A percentile compares a stretch with the other conserved stretches of the same genome.
These are phyloP conservation scores for Luffa aegyptiaca DNA, from an alignment of 306 rosid genomes.

Conservation along the genomic window DNA sequence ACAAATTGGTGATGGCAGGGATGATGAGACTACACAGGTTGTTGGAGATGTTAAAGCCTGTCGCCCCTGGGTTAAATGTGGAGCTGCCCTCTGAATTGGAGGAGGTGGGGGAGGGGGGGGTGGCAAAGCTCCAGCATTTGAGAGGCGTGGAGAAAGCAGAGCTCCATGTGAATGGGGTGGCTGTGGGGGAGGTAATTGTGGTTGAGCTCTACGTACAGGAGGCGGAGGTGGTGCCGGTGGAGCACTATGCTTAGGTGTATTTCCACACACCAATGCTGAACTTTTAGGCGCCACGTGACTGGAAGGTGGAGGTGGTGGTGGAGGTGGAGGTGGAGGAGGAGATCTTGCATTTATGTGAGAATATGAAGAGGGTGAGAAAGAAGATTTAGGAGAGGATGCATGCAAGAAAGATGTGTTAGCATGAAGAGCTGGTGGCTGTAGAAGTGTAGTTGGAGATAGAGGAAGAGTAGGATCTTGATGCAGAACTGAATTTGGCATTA, in stretches of 20 bases:
- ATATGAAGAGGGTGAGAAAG: not conserved
- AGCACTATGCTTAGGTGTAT: not conserved
- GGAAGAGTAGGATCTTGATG: slow-evolving; percentile 16
- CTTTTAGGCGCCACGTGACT: slow-evolving; percentile 13
- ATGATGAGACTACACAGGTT: slow-evolving; percentile 38
- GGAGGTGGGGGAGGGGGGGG: slow-evolving; percentile 41
- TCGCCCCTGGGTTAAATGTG: slow-evolving; percentile 21
- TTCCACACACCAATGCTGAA: slow-evolving; percentile 1
- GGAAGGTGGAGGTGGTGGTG: slow-evolving; percentile 39
- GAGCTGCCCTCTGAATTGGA: slow-evolving; percentile 16
- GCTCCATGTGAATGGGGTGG: slow-evolving; percentile 22
- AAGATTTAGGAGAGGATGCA: not conserved
- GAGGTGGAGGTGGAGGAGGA: slow-evolving; percentile 32
- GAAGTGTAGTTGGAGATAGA: slow-evolving; percentile 24
- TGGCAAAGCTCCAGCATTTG: slow-evolving; percentile 20
- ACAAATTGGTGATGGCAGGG: slow-evolving; percentile 29
- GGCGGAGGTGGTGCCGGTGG: slow-evolving; percentile 28
- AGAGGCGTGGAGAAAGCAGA: slow-evolving; percentile 18
- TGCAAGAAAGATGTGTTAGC: not conserved
- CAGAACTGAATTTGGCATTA: slow-evolving; percentile 4
- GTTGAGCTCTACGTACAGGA: slow-evolving; percentile 4
- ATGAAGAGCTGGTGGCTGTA: slow-evolving; percentile 7
- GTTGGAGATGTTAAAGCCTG: slow-evolving; percentile 36
- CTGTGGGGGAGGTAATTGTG: slow-evolving; percentile 29
- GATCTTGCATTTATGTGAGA: slow-evolving; percentile 5